phyloP scores from a whole-genome alignment of 176 grass and related monocot species.

The Triticum timopheevii region DNA sequence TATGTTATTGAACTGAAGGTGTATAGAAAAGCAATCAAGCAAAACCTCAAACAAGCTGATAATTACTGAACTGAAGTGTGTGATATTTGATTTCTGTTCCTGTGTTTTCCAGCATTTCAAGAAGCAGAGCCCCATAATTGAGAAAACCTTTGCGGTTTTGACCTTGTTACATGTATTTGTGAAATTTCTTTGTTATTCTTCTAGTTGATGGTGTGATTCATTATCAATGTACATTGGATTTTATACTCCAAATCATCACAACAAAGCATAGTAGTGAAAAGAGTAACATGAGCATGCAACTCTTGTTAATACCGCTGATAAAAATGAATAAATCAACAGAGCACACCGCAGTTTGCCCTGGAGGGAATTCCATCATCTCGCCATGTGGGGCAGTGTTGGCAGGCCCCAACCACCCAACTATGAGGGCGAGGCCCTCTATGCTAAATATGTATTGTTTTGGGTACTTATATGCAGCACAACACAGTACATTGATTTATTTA shows the following conservation, averaged over 20 bases:
- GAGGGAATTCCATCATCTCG: slow-evolving; percentile 81
- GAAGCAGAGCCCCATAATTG: neutral
- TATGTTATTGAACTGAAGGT: too few relatives aligned
- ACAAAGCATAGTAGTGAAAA: neutral
- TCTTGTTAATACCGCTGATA: neutral
- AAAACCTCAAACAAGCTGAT: neutral
- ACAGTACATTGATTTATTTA: slow-evolving; percentile 1
- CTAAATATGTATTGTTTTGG: neutral
- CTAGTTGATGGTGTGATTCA: neutral
- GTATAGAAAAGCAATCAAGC: neutral
- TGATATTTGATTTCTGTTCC: neutral
- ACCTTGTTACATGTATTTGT: neutral
- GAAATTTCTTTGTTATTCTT: neutral
- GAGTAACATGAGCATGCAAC: neutral
- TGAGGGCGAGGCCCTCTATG: slow-evolving; percentile 59
- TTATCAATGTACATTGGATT: neutral
- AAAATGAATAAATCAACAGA: neutral
- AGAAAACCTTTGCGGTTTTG: neutral
- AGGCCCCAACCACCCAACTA: slow-evolving; percentile 87
- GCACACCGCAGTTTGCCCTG: slow-evolving; percentile 44
- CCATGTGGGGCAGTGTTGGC: slow-evolving; percentile 68
- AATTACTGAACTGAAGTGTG: neutral
- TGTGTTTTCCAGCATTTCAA: neutral
- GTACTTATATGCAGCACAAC: neutral
- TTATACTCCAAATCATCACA: neutral